A percentile compares a stretch with the other conserved stretches of the same genome.
phyloP scores from a whole-genome alignment of 768 basidiomycete species.

The Lepiota venenata region DNA sequence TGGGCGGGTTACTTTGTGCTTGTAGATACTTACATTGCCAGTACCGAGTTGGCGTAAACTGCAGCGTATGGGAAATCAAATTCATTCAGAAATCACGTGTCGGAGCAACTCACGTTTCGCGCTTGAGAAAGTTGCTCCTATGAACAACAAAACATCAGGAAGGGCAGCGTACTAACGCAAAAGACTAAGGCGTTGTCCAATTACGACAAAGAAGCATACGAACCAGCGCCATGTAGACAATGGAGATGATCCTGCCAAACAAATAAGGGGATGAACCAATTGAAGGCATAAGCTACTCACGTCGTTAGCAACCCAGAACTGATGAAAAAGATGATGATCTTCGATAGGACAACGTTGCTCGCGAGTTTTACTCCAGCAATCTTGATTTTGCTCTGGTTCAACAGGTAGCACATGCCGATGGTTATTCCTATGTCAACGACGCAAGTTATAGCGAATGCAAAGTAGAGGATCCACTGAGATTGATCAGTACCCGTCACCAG shows the following conservation, averaged over 20 bases:
- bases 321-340: constrained; percentile 12
- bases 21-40: constrained; percentile 6
- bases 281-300: not conserved
- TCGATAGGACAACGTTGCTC: constrained; percentile 8
- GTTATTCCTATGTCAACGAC: constrained; percentile 10
- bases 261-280: not conserved
- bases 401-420: constrained; percentile 2
- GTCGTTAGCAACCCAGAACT: constrained; percentile 9
- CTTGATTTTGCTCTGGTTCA: constrained; percentile 6
- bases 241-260: not conserved
- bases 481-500: not conserved
- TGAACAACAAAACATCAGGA: constrained; percentile 3
- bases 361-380: constrained; percentile 1
- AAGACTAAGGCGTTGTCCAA: not conserved
- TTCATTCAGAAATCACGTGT: not conserved
- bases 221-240: constrained; percentile 9
- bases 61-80: not conserved
- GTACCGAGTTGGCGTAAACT: constrained; percentile 10
- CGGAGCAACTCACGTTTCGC: constrained; percentile 1
- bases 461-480: constrained; percentile 9
- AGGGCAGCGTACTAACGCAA: not conserved
- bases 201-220: not conserved
- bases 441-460: constrained; percentile 3
- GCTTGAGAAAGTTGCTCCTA: constrained; percentile 10
- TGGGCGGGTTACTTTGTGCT: not conserved